Evolutionary conservation across 2,329 filamentous ascomycete genomes (phyloP).

Genomic region (Thelonectria olida): DNA sequence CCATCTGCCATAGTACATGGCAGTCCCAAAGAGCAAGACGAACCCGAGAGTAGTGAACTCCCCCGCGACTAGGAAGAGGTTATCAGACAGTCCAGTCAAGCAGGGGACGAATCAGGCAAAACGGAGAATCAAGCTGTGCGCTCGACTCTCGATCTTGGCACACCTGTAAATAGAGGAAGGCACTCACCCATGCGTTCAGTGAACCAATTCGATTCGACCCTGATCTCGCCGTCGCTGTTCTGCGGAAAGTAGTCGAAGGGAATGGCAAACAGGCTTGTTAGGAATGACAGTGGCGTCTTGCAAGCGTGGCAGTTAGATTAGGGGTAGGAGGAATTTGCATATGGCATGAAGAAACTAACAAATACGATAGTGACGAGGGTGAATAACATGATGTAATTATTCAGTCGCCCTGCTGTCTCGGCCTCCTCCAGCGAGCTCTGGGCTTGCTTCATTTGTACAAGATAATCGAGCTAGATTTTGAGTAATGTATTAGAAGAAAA

Average conservation of each 20-base stretch:
- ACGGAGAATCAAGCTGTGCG: too few relatives aligned
- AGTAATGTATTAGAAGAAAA: background rate
- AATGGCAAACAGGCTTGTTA: background rate
- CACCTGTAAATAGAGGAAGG: too few relatives aligned
- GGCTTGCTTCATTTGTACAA: conserved; percentile 23
- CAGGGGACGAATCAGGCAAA: too few relatives aligned
- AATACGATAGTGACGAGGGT: conserved; percentile 27
- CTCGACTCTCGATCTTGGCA: too few relatives aligned
- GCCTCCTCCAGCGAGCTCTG: conserved; percentile 26
- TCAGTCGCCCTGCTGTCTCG: conserved; percentile 16
- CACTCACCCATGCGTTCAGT: background rate
- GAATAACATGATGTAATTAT: conserved; percentile 23
- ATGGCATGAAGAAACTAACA: conserved; percentile 7
- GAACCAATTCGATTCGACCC: background rate
- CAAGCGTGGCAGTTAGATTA: background rate
- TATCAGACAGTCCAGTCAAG: background rate
- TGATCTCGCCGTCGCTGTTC: background rate
- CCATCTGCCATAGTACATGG: background rate
- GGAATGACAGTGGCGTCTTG: background rate
- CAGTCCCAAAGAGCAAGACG: background rate
- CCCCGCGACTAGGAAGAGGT: background rate
- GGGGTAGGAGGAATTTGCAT: background rate
- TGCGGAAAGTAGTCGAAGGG: background rate
- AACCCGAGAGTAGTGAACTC: background rate
- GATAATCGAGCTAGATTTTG: conserved; percentile 10